These are phyloP conservation scores for Aspergillus tubingensis DNA, from an alignment of 2,329 filamentous ascomycete species.

Conservation along the genomic window DNA sequence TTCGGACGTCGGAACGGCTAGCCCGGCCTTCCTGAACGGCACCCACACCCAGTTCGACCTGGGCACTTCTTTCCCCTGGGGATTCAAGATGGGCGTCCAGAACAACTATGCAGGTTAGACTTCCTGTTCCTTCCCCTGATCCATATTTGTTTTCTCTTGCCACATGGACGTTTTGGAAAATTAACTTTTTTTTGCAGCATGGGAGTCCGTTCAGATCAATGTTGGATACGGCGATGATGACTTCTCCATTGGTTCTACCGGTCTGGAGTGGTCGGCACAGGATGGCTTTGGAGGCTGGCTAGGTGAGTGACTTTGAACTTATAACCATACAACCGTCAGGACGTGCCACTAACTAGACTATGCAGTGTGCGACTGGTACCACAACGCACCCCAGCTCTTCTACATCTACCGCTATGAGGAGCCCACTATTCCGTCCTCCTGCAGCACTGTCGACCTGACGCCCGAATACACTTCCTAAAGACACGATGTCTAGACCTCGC, in stretches of 20 bases:
- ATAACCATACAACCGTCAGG: not conserved
- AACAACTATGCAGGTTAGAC: constrained; percentile 41
- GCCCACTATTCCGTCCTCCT: constrained; percentile 33
- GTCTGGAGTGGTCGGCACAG: constrained; percentile 31
- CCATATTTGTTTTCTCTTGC: not conserved
- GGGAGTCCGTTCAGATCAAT: constrained; percentile 40
- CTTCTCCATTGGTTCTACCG: constrained; percentile 33
- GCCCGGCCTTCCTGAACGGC: constrained; percentile 35
- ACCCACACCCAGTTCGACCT: constrained; percentile 35
- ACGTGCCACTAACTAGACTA: not conserved
- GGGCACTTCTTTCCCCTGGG: constrained; percentile 34
- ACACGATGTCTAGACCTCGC: constrained; percentile 11
- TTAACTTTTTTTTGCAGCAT: constrained; percentile 29
- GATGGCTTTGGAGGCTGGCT: constrained; percentile 43
- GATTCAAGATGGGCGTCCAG: constrained; percentile 27
- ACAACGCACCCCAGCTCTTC: constrained; percentile 44
- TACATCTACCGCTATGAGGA: constrained; percentile 31
- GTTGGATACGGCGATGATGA: constrained; percentile 31
- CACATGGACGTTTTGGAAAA: not conserved
- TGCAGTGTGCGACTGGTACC: constrained; percentile 44
- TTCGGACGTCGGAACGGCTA: constrained; percentile 25
- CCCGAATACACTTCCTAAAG: constrained; percentile 29
- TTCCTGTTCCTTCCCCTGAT: not conserved
- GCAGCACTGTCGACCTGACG: constrained; percentile 36
- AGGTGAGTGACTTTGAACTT: constrained; percentile 30